phyloP scores from a whole-genome alignment of 1,284 basidiomycete genomes.

The Cystobasidium slooffiae region DNA sequence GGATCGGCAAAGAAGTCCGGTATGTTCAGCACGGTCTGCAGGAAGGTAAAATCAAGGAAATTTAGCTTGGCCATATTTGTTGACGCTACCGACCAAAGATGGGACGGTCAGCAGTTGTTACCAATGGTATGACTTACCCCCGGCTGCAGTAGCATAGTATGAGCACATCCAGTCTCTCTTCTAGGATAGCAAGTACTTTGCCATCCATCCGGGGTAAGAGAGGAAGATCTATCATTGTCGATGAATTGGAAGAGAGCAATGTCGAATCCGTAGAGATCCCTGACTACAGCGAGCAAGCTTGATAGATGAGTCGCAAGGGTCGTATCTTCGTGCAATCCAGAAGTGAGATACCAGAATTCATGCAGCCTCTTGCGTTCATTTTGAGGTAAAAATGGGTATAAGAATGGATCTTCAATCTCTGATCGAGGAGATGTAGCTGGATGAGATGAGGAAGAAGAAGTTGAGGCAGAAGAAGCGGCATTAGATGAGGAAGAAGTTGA shows the following conservation, averaged over 20 bases:
- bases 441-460: background rate
- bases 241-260: conserved; percentile 24
- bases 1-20: conserved; percentile 13
- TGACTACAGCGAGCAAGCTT: background rate
- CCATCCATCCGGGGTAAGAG: conserved; percentile 13
- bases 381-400: conserved; percentile 10
- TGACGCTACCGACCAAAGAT: background rate
- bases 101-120: no score
- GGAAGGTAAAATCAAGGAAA: background rate
- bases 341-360: conserved; percentile 12
- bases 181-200: conserved; percentile 7
- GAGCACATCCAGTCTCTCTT: conserved; percentile 24
- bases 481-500: background rate
- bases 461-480: background rate
- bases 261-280: conserved; percentile 21
- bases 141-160: conserved; percentile 30
- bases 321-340: conserved; percentile 15
- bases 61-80: no score
- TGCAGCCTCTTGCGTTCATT: conserved; percentile 19
- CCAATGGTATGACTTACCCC: background rate
- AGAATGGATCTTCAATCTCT: conserved; percentile 4
- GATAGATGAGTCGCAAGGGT: conserved; percentile 14
- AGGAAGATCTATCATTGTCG: conserved; percentile 27
- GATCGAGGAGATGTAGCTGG: background rate
- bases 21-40: conserved; percentile 18